Base-by-base conservation (phyloP, 495 filamentous ascomycete species). In the Daldinia caldariorum region DNA sequence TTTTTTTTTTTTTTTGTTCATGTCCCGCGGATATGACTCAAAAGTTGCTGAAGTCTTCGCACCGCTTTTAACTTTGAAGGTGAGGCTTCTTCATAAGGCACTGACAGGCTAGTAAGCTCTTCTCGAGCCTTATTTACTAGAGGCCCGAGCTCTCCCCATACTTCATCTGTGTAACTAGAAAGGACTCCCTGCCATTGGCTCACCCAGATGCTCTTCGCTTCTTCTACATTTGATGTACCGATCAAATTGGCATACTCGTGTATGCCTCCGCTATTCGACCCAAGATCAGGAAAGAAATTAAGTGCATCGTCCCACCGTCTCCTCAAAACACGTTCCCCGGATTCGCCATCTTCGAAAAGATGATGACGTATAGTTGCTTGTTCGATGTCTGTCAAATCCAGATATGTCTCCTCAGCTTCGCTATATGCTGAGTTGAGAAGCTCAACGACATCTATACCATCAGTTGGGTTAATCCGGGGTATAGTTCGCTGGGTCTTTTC, bases 101-200 rank as follows among this genome's bases (percentile, higher is more conserved):
- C 58, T 20, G 66, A 68, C 51, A 77, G 74, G 12, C 70, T 76
- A 47, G 75, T 79, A 39, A 91, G 76, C 74, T 94, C 91, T 55
- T 79, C 73, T 43, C 80, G 80, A n/a, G 91, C 90, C 50, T 87
- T 84, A 63, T 86, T 80, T 34, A 91, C 80, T 41, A 89, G 80
- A n/a, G 87, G 84, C 20, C 82, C 71, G 45, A 92, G 76, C 67
- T 89, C 89, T 65, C 91, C 92, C 91, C 92, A 94, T 10, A 94
- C 90, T 63, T 92, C 90, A 76, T 93, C 89, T 35, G 88, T 84
- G 72, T 93, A 93, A 35, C 81, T 79, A 39, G 85, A 88, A 70
- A 92, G 83, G 2, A 91, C 86, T 39, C 79, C 78, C 10, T 87
- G 79, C 91, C 90, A 90, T 54, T 90, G 83, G 49, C 61, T 72